Evolutionary conservation across 2,329 filamentous ascomycete genomes (phyloP), one percentile per base, ranked within the genome.

Genomic region (Arthrobotrys sphaeroides): DNA sequence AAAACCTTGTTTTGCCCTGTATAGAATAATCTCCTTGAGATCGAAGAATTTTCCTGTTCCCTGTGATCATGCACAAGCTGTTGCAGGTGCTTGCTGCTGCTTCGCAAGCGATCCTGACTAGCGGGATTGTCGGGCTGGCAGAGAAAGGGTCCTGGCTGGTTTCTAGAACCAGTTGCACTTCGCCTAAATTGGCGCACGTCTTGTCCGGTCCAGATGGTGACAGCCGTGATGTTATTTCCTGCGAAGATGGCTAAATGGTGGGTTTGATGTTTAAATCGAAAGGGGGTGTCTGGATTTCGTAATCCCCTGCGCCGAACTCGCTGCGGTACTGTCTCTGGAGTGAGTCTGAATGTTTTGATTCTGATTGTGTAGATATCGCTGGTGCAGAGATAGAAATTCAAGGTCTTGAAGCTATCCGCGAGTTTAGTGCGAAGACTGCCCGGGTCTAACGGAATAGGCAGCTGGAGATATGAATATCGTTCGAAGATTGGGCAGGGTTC

Each of bases 31-130:
- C 42, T 33, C 51, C 45, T 45, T 55, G 43, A 2, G 43, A 47
- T 47, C 45, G 45, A 49, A 28, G 45, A 49, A 49, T 47, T 20
- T 16, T 22, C 45, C 10, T 62, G n/a, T n/a, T 47, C 38, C 60
- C 62, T 67, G 66, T 64, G 31, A 61, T 36, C 28, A 73, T 42
- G 60, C 68, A 65, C 68, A 42, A 65, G 60, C 59, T 36, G 49
- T 55, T 60, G 59, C 59, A 57, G 36, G 43, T 61, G 60, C 60
- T 51, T 66, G 51, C 42, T 57, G 67, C 59, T 47, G 68, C 18
- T 62, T 62, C 45, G 60, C 72, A 75, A 75, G 72, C 72, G 72
- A 75, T 51, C 55, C 64, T 69, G 64, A 40, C 57, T 75, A 75
- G 64, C 55, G 57, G 62, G 47, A 45, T 49, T 59, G 72, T 62